phyloP scores from a whole-genome alignment of 257 asterid species.

The Solanum rostratum region DNA sequence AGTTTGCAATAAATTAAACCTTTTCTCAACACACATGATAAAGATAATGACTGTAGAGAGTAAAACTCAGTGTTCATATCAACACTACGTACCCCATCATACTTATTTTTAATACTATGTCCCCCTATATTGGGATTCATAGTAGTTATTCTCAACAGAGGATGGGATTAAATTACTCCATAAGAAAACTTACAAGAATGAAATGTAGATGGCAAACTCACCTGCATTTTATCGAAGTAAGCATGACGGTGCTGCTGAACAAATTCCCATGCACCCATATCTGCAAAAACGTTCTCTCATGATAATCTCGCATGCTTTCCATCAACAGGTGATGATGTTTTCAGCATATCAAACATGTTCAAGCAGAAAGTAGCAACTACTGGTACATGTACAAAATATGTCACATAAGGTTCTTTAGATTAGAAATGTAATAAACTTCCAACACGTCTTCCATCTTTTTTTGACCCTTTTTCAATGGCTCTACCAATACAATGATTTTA shows the following conservation, averaged over 20 bases:
- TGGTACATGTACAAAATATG: background rate
- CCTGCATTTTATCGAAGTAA: slow-evolving; percentile 97
- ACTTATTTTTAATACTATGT: background rate
- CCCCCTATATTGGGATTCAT: background rate
- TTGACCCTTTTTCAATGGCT: background rate
- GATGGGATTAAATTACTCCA: background rate
- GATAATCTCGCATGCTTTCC: background rate
- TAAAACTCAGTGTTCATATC: background rate
- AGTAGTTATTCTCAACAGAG: background rate
- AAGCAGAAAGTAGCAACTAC: background rate
- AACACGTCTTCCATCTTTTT: background rate
- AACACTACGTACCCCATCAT: background rate
- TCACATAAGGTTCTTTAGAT: background rate
- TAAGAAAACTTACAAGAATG: background rate
- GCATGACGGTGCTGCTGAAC: slow-evolving; percentile 88
- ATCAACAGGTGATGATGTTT: background rate
- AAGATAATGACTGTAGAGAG: background rate
- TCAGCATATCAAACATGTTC: background rate
- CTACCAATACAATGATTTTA: background rate
- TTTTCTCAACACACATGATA: background rate
- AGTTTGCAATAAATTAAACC: background rate
- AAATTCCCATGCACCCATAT: slow-evolving; percentile 82
- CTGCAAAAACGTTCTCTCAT: slow-evolving; percentile 23
- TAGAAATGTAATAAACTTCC: background rate
- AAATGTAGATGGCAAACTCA: slow-evolving; percentile 8